Conservation (phyloP, 768 basidiomycete genomes). For the Boletus rex-veris region DNA sequence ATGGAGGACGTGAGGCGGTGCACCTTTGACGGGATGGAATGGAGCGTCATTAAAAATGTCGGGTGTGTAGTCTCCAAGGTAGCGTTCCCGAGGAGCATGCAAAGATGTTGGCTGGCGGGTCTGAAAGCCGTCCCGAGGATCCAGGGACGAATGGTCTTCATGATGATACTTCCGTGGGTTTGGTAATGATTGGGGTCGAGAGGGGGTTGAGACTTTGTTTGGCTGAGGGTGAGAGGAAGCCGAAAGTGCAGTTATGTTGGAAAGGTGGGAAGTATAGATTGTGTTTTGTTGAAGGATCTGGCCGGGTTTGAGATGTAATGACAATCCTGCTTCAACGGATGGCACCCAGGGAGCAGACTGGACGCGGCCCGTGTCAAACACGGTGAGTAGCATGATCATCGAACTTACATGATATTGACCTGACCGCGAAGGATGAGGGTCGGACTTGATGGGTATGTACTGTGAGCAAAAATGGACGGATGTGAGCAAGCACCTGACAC, state of each 20-base stretch:
- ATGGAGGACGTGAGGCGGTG: conserved; percentile 13
- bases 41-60: conserved; percentile 4
- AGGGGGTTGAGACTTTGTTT: background rate
- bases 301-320: conserved; percentile 52
- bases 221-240: conserved; percentile 5
- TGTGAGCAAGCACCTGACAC: conserved; percentile 10
- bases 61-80: conserved; percentile 8
- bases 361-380: conserved; percentile 8
- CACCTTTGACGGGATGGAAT: conserved; percentile 6
- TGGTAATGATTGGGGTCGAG: conserved; percentile 14
- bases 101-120: conserved; percentile 2
- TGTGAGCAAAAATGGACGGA: conserved; percentile 5
- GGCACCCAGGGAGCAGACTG: conserved; percentile 10
- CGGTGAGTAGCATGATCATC: background rate
- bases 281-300: conserved; percentile 48
- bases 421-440: conserved; percentile 4
- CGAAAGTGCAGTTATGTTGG: conserved; percentile 1
- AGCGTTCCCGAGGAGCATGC: conserved; percentile 15
- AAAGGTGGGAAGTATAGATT: conserved; percentile 9
- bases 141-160: background rate
- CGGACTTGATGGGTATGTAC: conserved; percentile 10
- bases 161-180: background rate
- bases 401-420: conserved; percentile 19
- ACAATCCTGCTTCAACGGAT: conserved; percentile 31
- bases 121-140: background rate